These are phyloP conservation scores for Laetiporus sulphureus DNA, from an alignment of 1,284 basidiomycete genomes.

Conservation along the genomic window DNA sequence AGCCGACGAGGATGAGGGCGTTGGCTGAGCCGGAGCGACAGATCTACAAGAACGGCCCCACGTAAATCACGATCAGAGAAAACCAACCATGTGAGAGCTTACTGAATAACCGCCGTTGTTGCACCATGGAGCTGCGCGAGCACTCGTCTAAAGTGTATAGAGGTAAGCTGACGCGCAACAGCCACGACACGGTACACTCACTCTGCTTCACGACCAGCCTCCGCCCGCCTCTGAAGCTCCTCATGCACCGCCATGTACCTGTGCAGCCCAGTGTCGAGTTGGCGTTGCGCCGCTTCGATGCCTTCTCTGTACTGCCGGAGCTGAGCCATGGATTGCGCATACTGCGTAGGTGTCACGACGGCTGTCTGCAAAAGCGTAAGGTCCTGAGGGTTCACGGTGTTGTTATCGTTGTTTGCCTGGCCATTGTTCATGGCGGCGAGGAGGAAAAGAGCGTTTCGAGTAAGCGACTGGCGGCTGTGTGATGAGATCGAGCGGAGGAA, in stretches of 20 bases:
- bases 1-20: too few species aligned
- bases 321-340: too few species aligned
- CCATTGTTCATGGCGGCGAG: conserved; percentile 15
- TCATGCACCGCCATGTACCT: conserved; percentile 26
- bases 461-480: too few species aligned
- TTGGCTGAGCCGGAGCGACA: too few species aligned
- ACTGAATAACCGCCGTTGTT: not conserved
- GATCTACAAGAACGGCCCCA: too few species aligned
- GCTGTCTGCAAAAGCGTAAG: too few species aligned
- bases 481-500: not conserved
- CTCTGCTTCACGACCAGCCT: conserved; percentile 35
- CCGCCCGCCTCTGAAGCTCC: conserved; percentile 22
- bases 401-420: conserved; percentile 3
- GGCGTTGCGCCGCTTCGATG: conserved; percentile 24
- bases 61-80: too few species aligned
- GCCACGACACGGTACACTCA: conserved; percentile 19
- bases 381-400: too few species aligned
- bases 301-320: conserved; percentile 26
- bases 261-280: conserved; percentile 29
- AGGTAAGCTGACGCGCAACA: not conserved
- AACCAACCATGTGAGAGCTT: too few species aligned
- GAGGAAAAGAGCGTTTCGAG: too few species aligned
- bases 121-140: conserved; percentile 4
- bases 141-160: conserved; percentile 1
- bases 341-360: too few species aligned